These are phyloP conservation scores for Tetrahymena borealis DNA, from an alignment of 73 alveolate species.

Conservation along the genomic window DNA sequence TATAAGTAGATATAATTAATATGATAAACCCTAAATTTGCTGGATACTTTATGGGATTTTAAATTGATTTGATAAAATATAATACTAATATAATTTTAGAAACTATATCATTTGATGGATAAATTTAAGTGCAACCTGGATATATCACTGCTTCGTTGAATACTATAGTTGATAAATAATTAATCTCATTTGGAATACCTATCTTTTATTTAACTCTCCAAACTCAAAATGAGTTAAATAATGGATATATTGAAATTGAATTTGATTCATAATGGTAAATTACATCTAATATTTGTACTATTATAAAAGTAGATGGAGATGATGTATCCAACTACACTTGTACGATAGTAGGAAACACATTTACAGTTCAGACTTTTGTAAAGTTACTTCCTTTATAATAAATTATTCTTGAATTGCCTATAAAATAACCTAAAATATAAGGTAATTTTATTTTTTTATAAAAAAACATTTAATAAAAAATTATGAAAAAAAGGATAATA, in stretches of 20 bases:
- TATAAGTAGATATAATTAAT: background rate
- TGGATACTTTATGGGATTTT: background rate
- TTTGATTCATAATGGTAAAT: background rate
- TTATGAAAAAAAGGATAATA: background rate
- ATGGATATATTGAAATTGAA: background rate
- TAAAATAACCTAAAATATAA: background rate
- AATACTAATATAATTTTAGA: background rate
- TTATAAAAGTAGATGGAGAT: background rate
- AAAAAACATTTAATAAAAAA: no score
- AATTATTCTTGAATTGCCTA: background rate
- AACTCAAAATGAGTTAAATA: background rate
- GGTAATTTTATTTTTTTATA: no score
- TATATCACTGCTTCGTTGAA: background rate
- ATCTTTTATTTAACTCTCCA: background rate
- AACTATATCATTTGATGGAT: background rate
- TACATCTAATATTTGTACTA: background rate
- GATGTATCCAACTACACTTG: background rate
- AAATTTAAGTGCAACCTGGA: background rate
- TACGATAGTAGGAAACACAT: background rate
- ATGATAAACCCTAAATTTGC: background rate
- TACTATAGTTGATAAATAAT: background rate
- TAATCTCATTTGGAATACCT: background rate
- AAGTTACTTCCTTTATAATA: background rate
- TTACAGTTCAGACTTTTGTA: background rate
- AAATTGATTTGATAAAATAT: background rate